Evolutionary conservation across 495 filamentous ascomycete genomes (phyloP), one percentile per base, ranked within the genome.

Genomic region (Annulohypoxylon nitens): DNA sequence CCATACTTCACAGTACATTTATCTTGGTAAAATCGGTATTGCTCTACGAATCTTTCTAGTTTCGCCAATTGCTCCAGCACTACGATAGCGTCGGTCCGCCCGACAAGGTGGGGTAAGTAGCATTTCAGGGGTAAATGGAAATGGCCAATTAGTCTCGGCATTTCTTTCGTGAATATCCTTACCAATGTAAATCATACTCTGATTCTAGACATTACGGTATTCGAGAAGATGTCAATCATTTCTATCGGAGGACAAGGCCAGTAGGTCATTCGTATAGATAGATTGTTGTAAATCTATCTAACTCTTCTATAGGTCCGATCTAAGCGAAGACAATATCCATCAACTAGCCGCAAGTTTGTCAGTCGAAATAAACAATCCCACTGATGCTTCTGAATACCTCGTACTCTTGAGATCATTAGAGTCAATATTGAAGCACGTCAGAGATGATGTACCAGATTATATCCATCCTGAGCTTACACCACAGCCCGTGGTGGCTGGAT

Each of bases 331-430:
- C 12, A 33, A 12, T 54, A 23, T 54, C 25, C 50, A 33, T 54
- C 11, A 54, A n/a, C 10, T 54, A n/a, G 50, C 50, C 14, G 25
- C 25, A 16, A n/a, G 23, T 6, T 26, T 54, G 14, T n/a, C 25
- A 1, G 50, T 54, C 11, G 50, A 6, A 26, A 54, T 54, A 4
- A 33, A 25, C 25, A 54, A 54, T 8, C 25, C 10, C 14, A 8
- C 0, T 25, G 78, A 80, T 25, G 70, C 70, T 8, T 62, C 73
- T 9, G 73, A 65, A 16, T 81, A 80, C 54, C 66, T 81, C 10
- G 64, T 72, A 37, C 66, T 81, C 16, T 66, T 81, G 2, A 67
- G 76, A 54, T 81, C 79, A 1, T 51, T 69, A 47, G 79, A 81
- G 36, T 69, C 75, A 1, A 61, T 77, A 7, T 47, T 78, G 37